These are phyloP conservation scores for Trametes punicea DNA, from an alignment of 768 basidiomycete species.

Conservation along the genomic window DNA sequence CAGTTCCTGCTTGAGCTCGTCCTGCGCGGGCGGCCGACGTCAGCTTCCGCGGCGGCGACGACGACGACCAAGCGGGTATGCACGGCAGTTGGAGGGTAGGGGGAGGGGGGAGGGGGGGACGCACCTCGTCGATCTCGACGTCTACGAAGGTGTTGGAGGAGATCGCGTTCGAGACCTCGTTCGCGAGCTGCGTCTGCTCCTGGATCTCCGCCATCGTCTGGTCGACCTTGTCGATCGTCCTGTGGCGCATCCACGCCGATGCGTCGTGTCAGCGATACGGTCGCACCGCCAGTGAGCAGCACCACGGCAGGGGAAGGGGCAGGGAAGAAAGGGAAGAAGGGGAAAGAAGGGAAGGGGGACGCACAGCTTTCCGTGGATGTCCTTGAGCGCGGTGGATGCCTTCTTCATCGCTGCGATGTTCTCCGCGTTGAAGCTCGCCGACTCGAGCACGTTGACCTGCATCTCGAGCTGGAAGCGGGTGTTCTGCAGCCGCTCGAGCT, in stretches of 20 bases:
- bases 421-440: constrained; percentile 96
- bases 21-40: constrained; percentile 42
- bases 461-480: constrained; percentile 90
- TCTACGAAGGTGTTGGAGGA: constrained; percentile 63
- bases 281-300: not conserved
- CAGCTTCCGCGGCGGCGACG: too few relatives aligned
- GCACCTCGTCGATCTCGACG: constrained; percentile 68
- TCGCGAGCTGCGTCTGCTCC: constrained; percentile 89
- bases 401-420: constrained; percentile 98
- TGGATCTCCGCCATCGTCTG: constrained; percentile 81
- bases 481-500: constrained; percentile 82
- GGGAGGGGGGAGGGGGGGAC: constrained; percentile 16
- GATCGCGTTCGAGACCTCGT: constrained; percentile 89
- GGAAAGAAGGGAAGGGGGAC: constrained; percentile 32
- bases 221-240: constrained; percentile 87
- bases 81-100: constrained; percentile 4
- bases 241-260: constrained; percentile 29
- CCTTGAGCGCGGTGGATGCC: constrained; percentile 82
- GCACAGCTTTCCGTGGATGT: constrained; percentile 87
- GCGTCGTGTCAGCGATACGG: not conserved
- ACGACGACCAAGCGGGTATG: too few relatives aligned
- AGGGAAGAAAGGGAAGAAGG: not conserved
- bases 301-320: not conserved
- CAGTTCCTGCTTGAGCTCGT: constrained; percentile 74
- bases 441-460: constrained; percentile 96